These are phyloP conservation scores for Ceratobasidium sp. DNA, from an alignment of 1,284 basidiomycete species.

Conservation along the genomic window DNA sequence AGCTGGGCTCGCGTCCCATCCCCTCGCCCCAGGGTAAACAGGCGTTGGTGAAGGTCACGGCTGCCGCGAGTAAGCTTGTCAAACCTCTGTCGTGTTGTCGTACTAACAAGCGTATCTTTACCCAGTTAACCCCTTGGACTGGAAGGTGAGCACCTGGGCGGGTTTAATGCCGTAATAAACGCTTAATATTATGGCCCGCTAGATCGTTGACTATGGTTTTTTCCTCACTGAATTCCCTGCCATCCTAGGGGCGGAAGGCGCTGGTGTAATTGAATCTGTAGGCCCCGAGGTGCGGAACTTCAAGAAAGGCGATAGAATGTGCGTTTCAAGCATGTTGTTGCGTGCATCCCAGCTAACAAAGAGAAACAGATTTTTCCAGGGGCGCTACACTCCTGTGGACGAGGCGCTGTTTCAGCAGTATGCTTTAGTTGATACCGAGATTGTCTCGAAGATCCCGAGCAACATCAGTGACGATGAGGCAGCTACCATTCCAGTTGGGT, in stretches of 20 bases:
- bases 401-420: constrained; percentile 31
- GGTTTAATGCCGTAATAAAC: background rate
- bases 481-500: constrained; percentile 29
- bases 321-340: background rate
- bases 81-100: background rate
- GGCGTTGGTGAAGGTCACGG: constrained; percentile 20
- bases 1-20: constrained; percentile 3
- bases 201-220: constrained; percentile 9
- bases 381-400: constrained; percentile 19
- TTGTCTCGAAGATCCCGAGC: background rate
- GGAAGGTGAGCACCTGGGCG: background rate
- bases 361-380: constrained; percentile 23
- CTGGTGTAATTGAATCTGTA: constrained; percentile 14
- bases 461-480: constrained; percentile 31
- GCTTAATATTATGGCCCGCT: background rate
- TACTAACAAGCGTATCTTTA: background rate
- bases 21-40: constrained; percentile 14
- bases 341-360: background rate
- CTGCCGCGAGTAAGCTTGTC: constrained; percentile 7
- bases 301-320: constrained; percentile 45
- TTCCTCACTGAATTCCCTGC: constrained; percentile 25
- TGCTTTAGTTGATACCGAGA: constrained; percentile 6
- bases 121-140: constrained; percentile 13
- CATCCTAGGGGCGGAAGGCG: constrained; percentile 40
- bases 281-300: constrained; percentile 1